Conservation (phyloP, 2,329 filamentous ascomycete genomes). For the Hypoxylon sp. region DNA sequence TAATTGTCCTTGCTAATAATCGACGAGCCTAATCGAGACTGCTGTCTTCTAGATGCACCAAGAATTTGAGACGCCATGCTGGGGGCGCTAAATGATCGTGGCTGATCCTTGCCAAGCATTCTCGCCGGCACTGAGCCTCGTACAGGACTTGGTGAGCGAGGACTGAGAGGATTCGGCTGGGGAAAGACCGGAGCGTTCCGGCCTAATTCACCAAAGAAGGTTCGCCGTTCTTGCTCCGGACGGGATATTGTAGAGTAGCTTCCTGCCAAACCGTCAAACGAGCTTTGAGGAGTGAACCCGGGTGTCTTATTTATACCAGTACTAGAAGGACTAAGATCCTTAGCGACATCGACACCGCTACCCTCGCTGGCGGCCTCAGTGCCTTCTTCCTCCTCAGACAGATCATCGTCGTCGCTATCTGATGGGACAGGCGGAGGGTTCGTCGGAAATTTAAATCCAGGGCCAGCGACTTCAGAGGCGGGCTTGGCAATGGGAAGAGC, state of each 20-base stretch:
- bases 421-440: conserved; percentile 48
- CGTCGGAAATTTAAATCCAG: conserved; percentile 51
- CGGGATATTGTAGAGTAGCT: conserved; percentile 62
- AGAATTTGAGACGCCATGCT: conserved; percentile 69
- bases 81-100: conserved; percentile 71
- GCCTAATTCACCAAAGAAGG: conserved; percentile 68
- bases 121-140: conserved; percentile 68
- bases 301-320: conserved; percentile 60
- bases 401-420: conserved; percentile 58
- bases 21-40: conserved; percentile 55
- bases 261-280: conserved; percentile 63
- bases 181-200: conserved; percentile 66
- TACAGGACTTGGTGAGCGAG: conserved; percentile 79
- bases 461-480: conserved; percentile 40
- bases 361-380: conserved; percentile 65
- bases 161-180: conserved; percentile 67
- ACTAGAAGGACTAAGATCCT: conserved; percentile 69
- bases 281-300: conserved; percentile 68
- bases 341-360: conserved; percentile 74
- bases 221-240: conserved; percentile 58
- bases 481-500: conserved; percentile 46
- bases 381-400: conserved; percentile 62
- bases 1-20: conserved; percentile 56
- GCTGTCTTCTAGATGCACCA: conserved; percentile 55
- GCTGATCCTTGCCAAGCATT: conserved; percentile 62